Conservation (phyloP, 805 yeast genomes). For the Suhomyces sp. region DNA sequence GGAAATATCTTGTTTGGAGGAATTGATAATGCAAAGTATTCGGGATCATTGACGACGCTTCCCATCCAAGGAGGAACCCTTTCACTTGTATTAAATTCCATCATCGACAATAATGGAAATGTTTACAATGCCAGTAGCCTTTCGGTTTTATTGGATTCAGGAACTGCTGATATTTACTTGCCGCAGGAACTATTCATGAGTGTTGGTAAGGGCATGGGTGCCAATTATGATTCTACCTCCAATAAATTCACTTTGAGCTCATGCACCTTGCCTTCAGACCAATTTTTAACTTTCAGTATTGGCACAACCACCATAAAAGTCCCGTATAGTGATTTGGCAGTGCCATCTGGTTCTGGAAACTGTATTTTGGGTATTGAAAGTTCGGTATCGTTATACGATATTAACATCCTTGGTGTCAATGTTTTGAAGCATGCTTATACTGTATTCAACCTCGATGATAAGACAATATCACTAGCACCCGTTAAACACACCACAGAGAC, state of each 20-base stretch:
- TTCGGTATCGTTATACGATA: conserved; percentile 1
- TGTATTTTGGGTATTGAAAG: conserved; percentile 4
- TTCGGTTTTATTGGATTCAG: conserved; percentile 17
- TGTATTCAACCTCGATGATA: conserved; percentile 27
- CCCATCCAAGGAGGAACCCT: neutral
- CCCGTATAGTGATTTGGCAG: conserved; percentile 5
- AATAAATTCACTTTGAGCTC: conserved; percentile 1
- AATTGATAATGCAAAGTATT: conserved; percentile 2
- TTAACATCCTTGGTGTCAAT: conserved; percentile 23
- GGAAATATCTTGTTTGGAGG: conserved; percentile 4
- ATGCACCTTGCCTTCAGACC: conserved; percentile 3
- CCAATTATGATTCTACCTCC: neutral
- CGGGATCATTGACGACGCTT: conserved; percentile 1
- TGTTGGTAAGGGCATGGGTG: conserved; percentile 13
- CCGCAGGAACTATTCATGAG: conserved; percentile 9
- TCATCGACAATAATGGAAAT: conserved; percentile 1
- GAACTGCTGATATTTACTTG: conserved; percentile 21
- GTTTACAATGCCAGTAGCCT: neutral
- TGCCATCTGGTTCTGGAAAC: neutral
- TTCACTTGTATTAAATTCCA: neutral
- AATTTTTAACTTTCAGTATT: conserved; percentile 4
- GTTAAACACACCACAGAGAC: conserved; percentile 15
- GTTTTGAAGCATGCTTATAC: conserved; percentile 25
- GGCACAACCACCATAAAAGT: conserved; percentile 4
- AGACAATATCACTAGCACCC: conserved; percentile 24